Percentiles rank a stretch among this genome's conserved stretches.
These are phyloP conservation scores for Rhizomucor miehei DNA, from an alignment of 371 early-diverging fungal species.

Conservation along the genomic window DNA sequence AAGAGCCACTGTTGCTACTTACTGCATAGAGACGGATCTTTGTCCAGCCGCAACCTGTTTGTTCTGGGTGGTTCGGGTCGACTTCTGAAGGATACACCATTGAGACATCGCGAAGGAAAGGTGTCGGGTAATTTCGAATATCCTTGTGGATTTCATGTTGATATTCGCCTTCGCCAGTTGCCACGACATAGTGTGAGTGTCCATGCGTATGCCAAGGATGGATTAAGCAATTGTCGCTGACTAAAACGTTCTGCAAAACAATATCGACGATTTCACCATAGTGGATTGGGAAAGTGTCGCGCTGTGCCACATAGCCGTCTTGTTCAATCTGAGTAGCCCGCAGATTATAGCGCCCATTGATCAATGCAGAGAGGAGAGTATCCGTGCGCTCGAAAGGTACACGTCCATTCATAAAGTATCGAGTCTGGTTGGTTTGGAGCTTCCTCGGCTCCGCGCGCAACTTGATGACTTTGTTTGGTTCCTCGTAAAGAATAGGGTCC, in stretches of 20 bases:
- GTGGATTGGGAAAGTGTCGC: constrained; percentile 23
- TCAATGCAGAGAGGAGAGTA: constrained; percentile 3
- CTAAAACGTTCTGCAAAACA: constrained; percentile 27
- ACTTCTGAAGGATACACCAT: constrained; percentile 31
- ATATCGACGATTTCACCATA: constrained; percentile 33
- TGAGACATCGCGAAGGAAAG: constrained; percentile 29
- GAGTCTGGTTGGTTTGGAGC: constrained; percentile 18
- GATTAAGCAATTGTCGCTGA: constrained; percentile 21
- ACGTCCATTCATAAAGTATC: constrained; percentile 33
- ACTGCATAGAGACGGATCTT: constrained; percentile 36
- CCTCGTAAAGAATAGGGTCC: constrained; percentile 10
- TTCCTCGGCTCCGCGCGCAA: constrained; percentile 13
- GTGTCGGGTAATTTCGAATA: constrained; percentile 26
- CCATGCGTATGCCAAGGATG: constrained; percentile 52
- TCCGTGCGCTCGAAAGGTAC: not conserved
- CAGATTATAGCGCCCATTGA: not conserved
- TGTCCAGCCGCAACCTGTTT: constrained; percentile 36
- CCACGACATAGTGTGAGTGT: constrained; percentile 40
- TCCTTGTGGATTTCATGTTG: constrained; percentile 18
- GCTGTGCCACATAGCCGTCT: constrained; percentile 13
- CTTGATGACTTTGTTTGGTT: constrained; percentile 21
- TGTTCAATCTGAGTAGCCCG: not conserved
- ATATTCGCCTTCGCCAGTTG: constrained; percentile 36
- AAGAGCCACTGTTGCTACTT: constrained; percentile 11
- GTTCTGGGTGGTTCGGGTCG: constrained; percentile 3